Evolutionary conservation across 2,329 filamentous ascomycete species (phyloP).

Genomic region (Colletotrichum costaricense): DNA sequence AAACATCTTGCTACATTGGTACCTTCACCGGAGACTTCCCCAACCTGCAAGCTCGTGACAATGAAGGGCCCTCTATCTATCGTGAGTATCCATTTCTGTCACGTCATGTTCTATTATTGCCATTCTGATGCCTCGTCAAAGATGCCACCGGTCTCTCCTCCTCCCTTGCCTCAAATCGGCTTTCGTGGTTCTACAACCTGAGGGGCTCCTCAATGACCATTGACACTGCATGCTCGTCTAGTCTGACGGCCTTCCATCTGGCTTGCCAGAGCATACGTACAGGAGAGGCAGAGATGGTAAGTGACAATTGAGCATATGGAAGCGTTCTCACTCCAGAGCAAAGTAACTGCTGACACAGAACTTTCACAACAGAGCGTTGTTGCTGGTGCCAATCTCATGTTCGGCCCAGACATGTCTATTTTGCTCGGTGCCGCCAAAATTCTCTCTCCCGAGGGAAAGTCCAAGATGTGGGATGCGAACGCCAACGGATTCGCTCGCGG

Average conservation of each 20-base stretch:
- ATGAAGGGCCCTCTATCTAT: constrained; percentile 37
- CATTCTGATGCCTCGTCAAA: constrained; percentile 48
- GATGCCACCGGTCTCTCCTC: constrained; percentile 61
- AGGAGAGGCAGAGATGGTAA: constrained; percentile 42
- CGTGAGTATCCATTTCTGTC: constrained; percentile 41
- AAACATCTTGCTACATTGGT: constrained; percentile 48
- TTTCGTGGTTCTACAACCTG: constrained; percentile 43
- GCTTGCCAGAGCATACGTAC: constrained; percentile 45
- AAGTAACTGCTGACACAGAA: neutral
- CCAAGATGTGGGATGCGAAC: constrained; percentile 30
- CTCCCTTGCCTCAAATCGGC: constrained; percentile 38
- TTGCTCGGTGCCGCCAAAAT: constrained; percentile 51
- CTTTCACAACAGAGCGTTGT: constrained; percentile 27
- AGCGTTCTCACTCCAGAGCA: too few species aligned
- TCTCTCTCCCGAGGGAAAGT: constrained; percentile 51
- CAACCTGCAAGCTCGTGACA: constrained; percentile 41
- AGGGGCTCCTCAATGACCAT: constrained; percentile 46
- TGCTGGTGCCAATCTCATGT: constrained; percentile 39
- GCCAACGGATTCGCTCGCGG: constrained; percentile 62
- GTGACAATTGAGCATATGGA: neutral
- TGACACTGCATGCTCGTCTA: constrained; percentile 50
- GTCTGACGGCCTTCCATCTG: constrained; percentile 45
- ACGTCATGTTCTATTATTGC: constrained; percentile 51
- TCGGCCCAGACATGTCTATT: constrained; percentile 41
- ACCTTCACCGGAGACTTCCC: constrained; percentile 47